Percentiles rank a stretch among this genome's conserved stretches.
Evolutionary conservation across 495 filamentous ascomycete species (phyloP).

Genomic region (Zalerion maritima): DNA sequence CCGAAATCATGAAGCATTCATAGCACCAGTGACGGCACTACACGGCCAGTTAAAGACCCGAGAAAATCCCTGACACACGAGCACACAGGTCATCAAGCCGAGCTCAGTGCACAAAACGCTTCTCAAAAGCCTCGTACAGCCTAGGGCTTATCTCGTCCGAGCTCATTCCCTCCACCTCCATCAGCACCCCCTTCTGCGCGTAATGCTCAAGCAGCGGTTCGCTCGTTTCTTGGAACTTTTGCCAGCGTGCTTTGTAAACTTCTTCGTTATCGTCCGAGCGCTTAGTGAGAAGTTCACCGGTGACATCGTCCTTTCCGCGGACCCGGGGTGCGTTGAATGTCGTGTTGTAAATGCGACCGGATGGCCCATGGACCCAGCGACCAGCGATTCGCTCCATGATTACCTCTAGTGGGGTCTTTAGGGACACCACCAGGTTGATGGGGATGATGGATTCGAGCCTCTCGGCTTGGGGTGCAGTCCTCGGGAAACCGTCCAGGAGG

Average conservation of each 20-base stretch:
- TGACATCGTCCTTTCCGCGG: conserved; percentile 73
- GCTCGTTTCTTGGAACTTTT: conserved; percentile 76
- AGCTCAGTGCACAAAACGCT: too few species aligned
- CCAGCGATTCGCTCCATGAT: conserved; percentile 80
- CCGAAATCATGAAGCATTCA: too few species aligned
- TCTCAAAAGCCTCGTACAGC: conserved; percentile 65
- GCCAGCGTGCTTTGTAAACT: conserved; percentile 65
- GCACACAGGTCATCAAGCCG: too few species aligned
- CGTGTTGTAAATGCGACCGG: conserved; percentile 85
- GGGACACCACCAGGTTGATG: conserved; percentile 76
- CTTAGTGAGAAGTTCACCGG: conserved; percentile 73
- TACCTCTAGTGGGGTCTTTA: conserved; percentile 52
- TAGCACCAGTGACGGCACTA: too few species aligned
- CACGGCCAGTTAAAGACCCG: too few species aligned
- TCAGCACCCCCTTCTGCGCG: conserved; percentile 68
- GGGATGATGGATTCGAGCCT: conserved; percentile 67
- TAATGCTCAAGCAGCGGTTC: conserved; percentile 79
- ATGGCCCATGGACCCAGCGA: conserved; percentile 88
- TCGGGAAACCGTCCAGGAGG: conserved; percentile 90
- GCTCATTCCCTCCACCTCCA: conserved; percentile 72
- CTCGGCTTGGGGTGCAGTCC: conserved; percentile 65
- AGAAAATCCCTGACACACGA: too few species aligned
- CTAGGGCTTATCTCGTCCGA: conserved; percentile 89
- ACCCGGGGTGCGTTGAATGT: conserved; percentile 78
- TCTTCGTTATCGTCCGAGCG: conserved; percentile 75